Evolutionary conservation across 768 basidiomycete genomes (phyloP).

Genomic region (Suillus discolor): DNA sequence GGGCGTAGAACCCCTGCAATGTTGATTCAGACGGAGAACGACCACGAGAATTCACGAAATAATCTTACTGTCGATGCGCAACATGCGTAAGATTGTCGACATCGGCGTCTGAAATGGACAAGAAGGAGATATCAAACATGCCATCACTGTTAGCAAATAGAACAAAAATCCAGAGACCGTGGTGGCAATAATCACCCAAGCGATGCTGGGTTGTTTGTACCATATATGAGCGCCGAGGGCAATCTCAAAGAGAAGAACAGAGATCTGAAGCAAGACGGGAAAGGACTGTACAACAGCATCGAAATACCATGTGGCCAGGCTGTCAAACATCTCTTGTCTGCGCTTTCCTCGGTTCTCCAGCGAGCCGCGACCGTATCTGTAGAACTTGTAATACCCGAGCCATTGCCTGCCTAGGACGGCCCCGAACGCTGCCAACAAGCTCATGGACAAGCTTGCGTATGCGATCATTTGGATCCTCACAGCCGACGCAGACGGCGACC

Average conservation of each 20-base stretch:
- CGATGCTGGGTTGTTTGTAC: neutral
- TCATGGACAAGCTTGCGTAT: too few relatives aligned
- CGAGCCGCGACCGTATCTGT: conserved; percentile 7
- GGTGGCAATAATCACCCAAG: conserved; percentile 1
- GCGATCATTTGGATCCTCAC: too few relatives aligned
- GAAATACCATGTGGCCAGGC: conserved; percentile 16
- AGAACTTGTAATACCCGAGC: conserved; percentile 5
- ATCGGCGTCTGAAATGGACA: conserved; percentile 12
- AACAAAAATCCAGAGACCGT: neutral
- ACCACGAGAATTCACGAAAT: neutral
- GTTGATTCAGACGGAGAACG: neutral
- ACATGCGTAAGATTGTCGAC: neutral
- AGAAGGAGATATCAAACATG: conserved; percentile 2
- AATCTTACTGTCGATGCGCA: neutral
- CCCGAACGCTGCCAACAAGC: too few relatives aligned
- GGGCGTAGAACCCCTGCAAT: neutral
- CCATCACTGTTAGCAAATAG: conserved; percentile 6
- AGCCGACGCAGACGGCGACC: too few relatives aligned
- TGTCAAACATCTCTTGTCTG: conserved; percentile 14
- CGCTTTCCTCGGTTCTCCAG: conserved; percentile 11
- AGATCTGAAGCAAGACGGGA: conserved; percentile 16
- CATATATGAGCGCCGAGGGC: conserved; percentile 10
- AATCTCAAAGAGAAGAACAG: conserved; percentile 14
- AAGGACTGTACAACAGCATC: conserved; percentile 11
- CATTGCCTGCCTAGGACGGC: too few relatives aligned